Evolutionary conservation across 495 filamentous ascomycete genomes (phyloP).

Genomic region (Aspergillus ostianus): DNA sequence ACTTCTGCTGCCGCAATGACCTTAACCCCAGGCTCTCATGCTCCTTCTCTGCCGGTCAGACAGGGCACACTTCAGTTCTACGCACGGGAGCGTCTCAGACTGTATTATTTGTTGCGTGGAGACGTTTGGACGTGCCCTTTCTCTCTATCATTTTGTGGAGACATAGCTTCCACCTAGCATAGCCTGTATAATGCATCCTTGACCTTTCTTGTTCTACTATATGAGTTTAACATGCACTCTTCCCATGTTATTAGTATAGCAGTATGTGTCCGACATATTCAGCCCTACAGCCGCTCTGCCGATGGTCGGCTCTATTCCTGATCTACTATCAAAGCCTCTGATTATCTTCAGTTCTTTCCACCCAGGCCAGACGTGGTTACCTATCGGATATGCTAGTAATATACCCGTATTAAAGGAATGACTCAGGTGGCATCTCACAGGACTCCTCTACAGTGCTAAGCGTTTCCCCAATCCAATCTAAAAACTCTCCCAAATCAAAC

Average conservation of each 20-base stretch:
- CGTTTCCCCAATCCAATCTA: too few relatives aligned
- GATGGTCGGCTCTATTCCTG: too few relatives aligned
- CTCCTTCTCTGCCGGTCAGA: slow-evolving; percentile 26
- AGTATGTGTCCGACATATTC: background rate
- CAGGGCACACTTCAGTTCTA: background rate
- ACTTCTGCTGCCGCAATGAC: slow-evolving; percentile 19
- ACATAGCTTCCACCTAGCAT: background rate
- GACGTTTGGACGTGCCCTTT: background rate
- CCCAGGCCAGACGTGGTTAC: too few relatives aligned
- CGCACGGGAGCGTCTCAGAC: background rate
- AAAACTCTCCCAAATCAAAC: too few relatives aligned
- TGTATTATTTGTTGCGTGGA: background rate
- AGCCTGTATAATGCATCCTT: background rate
- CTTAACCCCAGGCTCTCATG: background rate
- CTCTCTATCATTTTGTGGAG: background rate
- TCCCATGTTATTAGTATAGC: background rate
- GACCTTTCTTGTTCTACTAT: background rate
- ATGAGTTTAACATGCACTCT: background rate
- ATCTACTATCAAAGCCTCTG: too few relatives aligned
- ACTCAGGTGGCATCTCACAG: too few relatives aligned
- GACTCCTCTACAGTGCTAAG: too few relatives aligned
- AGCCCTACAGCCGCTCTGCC: background rate
- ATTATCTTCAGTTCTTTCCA: too few relatives aligned
- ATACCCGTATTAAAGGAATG: too few relatives aligned
- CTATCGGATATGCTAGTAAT: too few relatives aligned